Evolutionary conservation across 2,329 filamentous ascomycete genomes (phyloP), one percentile per base, ranked within the genome.

Genomic region (Nigrograna mackinnonii): DNA sequence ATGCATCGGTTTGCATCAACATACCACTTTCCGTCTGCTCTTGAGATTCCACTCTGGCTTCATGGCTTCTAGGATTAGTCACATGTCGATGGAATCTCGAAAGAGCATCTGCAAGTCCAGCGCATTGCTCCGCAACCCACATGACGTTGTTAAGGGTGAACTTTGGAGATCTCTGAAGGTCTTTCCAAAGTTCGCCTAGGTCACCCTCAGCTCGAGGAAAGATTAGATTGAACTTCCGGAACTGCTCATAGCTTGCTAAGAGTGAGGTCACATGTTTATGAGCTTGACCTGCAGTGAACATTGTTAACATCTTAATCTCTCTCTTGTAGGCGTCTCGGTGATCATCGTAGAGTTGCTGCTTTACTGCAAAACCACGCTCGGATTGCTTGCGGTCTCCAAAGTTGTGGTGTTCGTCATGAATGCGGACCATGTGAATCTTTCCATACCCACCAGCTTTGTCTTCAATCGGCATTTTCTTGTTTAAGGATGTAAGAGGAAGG

Each of bases 391-490:
- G 13, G 5, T 45, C 44, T 4, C 22, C 6, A 22, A 57, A 54
- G 14, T 43, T 44, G 24, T 57, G 47, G 20, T 54, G 54, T 3
- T 49, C 46, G 17, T 28, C 6, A 28, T 54, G 52, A 18, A 57
- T 54, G 0, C 19, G 33, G 2, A 52, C 52, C 44, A 52, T 47
- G n/a, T 45, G 19, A 6, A 55, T 48, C 28, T 26, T 54, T 3
- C 40, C 49, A 31, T 22, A 53, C 0, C 49, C 51, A 24, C 49
- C 51, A 7, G 22, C 6, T 12, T 28, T 37, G 9, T 46, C 37
- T 3, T 30, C 16, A 18, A 22, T 24, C 14, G 1, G 7, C 9
- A 6, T 46, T 14, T 4, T 24, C 36, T 5, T 38, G 11, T 6
- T 18, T n/a, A 5, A 19, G 6, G 0, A 35, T n/a, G n/a, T n/a